phyloP scores from a whole-genome alignment of 2,329 filamentous ascomycete species.

The Colletotrichum spinosum region DNA sequence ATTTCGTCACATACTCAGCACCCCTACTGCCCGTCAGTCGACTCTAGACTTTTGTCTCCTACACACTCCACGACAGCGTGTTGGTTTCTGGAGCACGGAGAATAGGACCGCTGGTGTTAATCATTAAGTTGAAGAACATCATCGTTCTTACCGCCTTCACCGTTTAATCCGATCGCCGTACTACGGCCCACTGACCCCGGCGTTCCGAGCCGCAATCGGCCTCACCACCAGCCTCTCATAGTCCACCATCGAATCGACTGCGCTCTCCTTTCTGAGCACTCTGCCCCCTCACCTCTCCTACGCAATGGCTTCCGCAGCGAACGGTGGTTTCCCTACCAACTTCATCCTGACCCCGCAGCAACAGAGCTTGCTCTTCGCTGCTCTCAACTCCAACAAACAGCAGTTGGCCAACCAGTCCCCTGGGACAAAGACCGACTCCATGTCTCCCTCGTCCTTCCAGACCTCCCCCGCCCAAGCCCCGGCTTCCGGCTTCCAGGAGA shows the following conservation, averaged over 20 bases:
- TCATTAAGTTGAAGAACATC: slow-evolving; percentile 7
- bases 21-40: background rate
- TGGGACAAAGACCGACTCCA: slow-evolving; percentile 52
- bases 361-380: slow-evolving; percentile 80
- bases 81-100: slow-evolving; percentile 4
- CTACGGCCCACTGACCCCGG: slow-evolving; percentile 16
- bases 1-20: slow-evolving; percentile 28
- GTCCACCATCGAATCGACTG: slow-evolving; percentile 21
- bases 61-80: slow-evolving; percentile 8
- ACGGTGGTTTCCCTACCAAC: slow-evolving; percentile 58
- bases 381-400: slow-evolving; percentile 77
- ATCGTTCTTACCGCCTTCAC: slow-evolving; percentile 7
- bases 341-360: slow-evolving; percentile 82
- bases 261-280: slow-evolving; percentile 16
- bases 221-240: slow-evolving; percentile 19
- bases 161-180: slow-evolving; percentile 19
- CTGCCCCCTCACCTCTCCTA: slow-evolving; percentile 27
- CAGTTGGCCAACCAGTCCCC: slow-evolving; percentile 49
- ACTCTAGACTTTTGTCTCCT: slow-evolving; percentile 11
- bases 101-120: slow-evolving; percentile 10
- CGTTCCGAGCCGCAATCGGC: slow-evolving; percentile 37
- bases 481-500: slow-evolving; percentile 73
- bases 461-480: slow-evolving; percentile 60
- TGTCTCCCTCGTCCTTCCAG: slow-evolving; percentile 63
- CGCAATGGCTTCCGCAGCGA: slow-evolving; percentile 64